Conservation (phyloP, 345 rosid species). For the Eucalyptus virginea region DNA sequence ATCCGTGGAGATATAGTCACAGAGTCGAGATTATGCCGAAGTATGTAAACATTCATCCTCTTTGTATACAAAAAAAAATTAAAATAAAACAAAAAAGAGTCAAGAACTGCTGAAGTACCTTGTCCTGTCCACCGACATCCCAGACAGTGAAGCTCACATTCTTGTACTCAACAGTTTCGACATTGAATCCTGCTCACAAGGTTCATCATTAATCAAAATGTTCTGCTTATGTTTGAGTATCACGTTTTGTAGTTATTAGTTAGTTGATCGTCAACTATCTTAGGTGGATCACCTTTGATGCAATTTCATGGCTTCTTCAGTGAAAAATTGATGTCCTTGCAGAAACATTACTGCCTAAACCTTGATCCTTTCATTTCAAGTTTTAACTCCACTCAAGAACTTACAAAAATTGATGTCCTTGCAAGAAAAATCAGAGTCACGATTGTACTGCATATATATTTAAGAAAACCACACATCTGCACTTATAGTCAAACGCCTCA, state of each 20-base stretch:
- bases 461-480: not conserved
- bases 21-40: not conserved
- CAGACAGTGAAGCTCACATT: constrained; percentile 67
- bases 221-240: not conserved
- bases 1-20: not conserved
- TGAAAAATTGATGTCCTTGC: not conserved
- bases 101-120: constrained; percentile 6
- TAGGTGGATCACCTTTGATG: not conserved
- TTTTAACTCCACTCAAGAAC: not conserved
- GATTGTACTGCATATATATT: not conserved
- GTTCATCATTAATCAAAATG: not conserved
- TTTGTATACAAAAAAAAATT: not conserved
- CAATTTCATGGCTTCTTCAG: not conserved
- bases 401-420: not conserved
- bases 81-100: not conserved
- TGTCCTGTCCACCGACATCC: constrained; percentile 67
- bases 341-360: not conserved
- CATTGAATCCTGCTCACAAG: constrained; percentile 35
- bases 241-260: not conserved
- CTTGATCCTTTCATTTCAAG: not conserved
- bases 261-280: not conserved
- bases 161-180: constrained; percentile 62
- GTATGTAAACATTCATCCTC: not conserved
- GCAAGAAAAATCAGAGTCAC: not conserved
- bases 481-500: not conserved